These are phyloP conservation scores for Auriculariales sp. DNA, from an alignment of 768 basidiomycete species.

Conservation along the genomic window DNA sequence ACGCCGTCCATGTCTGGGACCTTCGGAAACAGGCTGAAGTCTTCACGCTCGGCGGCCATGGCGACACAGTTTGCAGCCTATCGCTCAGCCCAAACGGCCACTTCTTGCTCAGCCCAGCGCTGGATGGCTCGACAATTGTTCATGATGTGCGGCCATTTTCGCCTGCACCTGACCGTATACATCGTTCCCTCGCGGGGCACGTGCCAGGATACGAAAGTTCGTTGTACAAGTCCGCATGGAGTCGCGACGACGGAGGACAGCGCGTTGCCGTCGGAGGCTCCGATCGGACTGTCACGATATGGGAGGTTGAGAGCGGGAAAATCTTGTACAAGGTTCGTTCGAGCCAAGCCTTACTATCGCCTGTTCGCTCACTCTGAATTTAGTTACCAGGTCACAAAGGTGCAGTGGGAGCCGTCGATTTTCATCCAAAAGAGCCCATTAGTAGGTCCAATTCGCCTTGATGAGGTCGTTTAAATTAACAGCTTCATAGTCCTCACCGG, in stretches of 20 bases:
- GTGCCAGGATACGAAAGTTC: slow-evolving; percentile 92
- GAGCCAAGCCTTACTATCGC: slow-evolving; percentile 1
- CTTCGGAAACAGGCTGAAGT: slow-evolving; percentile 72
- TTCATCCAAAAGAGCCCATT: slow-evolving; percentile 92
- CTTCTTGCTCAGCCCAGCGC: slow-evolving; percentile 78
- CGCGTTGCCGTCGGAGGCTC: slow-evolving; percentile 83
- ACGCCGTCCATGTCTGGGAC: slow-evolving; percentile 78
- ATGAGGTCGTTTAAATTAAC: not conserved
- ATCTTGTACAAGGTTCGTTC: slow-evolving; percentile 62
- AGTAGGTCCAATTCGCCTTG: slow-evolving; percentile 34
- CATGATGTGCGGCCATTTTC: slow-evolving; percentile 94
- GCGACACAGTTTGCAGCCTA: slow-evolving; percentile 89
- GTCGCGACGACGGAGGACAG: slow-evolving; percentile 65
- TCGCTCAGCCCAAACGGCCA: slow-evolving; percentile 78
- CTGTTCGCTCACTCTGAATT: not conserved
- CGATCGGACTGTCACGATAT: slow-evolving; percentile 73
- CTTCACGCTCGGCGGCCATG: slow-evolving; percentile 70
- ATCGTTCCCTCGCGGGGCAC: slow-evolving; percentile 66
- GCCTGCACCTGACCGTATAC: slow-evolving; percentile 64
- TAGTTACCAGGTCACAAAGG: slow-evolving; percentile 94
- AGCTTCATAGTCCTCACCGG: slow-evolving; percentile 61
- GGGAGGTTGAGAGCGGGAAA: slow-evolving; percentile 70
- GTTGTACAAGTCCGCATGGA: slow-evolving; percentile 77
- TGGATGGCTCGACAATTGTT: slow-evolving; percentile 79
- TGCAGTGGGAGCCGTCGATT: slow-evolving; percentile 89